Percentiles rank a stretch among this genome's conserved stretches.
phyloP scores from a whole-genome alignment of 768 basidiomycete species.

The Phylloporus sp. region DNA sequence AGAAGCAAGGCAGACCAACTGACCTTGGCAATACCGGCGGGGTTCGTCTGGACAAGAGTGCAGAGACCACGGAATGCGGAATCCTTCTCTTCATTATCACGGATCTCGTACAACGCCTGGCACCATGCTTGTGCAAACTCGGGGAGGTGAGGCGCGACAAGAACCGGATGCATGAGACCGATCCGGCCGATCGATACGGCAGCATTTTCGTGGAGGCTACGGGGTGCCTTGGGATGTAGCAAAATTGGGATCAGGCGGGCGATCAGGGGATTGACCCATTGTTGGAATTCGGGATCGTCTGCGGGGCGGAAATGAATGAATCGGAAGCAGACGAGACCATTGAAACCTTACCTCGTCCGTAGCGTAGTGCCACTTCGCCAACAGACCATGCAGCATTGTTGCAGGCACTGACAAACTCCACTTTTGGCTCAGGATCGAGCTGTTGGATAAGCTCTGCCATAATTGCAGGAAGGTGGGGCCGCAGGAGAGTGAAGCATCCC shows the following conservation, averaged over 20 bases:
- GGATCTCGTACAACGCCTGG: slow-evolving; percentile 93
- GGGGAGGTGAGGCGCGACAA: slow-evolving; percentile 84
- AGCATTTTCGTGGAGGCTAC: slow-evolving; percentile 94
- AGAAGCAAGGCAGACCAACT: slow-evolving; percentile 22
- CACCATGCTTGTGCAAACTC: slow-evolving; percentile 97
- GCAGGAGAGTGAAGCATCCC: slow-evolving; percentile 83
- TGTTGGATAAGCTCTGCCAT: slow-evolving; percentile 88
- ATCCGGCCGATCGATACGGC: slow-evolving; percentile 97
- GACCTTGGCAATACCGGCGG: slow-evolving; percentile 88
- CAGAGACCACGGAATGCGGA: slow-evolving; percentile 98
- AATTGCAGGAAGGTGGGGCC: slow-evolving; percentile 80
- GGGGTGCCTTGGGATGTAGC: slow-evolving; percentile 85
- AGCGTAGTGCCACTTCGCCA: slow-evolving; percentile 93
- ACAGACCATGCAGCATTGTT: slow-evolving; percentile 99
- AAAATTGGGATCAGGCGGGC: slow-evolving; percentile 89
- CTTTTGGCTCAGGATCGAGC: slow-evolving; percentile 87
- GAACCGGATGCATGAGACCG: slow-evolving; percentile 83
- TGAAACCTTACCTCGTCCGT: slow-evolving; percentile 58
- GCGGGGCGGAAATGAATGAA: slow-evolving; percentile 8
- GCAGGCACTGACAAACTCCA: slow-evolving; percentile 93
- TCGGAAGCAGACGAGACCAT: background rate
- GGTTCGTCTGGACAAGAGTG: slow-evolving; percentile 91
- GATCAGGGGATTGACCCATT: slow-evolving; percentile 86
- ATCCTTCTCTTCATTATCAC: slow-evolving; percentile 99
- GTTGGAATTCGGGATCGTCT: slow-evolving; percentile 86